These are phyloP conservation scores for Chaetoceros tenuissimus DNA, from an alignment of 108 stramenopile genomes.

Conservation along the genomic window DNA sequence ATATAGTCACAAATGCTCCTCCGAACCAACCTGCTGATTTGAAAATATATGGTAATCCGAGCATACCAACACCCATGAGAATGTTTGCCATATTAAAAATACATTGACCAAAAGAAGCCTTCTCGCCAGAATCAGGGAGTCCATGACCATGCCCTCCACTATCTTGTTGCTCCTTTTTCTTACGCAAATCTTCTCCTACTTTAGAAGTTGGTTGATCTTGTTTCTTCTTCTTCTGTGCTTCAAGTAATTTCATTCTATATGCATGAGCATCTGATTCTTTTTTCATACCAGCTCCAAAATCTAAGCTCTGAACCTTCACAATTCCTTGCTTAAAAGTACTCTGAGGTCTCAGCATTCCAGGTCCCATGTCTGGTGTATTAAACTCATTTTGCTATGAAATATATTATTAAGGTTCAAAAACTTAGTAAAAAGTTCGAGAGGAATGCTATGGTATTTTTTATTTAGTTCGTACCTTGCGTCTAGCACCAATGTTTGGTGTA, in stretches of 20 bases:
- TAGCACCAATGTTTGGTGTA: constrained; percentile 12
- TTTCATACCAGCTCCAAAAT: not conserved
- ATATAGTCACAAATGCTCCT: constrained; percentile 37
- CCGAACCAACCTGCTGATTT: constrained; percentile 54
- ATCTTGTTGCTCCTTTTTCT: constrained; percentile 19
- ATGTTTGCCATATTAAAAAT: constrained; percentile 74
- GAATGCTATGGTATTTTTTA: no score
- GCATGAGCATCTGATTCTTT: constrained; percentile 28
- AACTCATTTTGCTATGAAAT: not conserved
- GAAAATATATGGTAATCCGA: constrained; percentile 61
- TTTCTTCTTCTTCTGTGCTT: constrained; percentile 18
- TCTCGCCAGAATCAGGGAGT: constrained; percentile 15
- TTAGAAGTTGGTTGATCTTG: not conserved
- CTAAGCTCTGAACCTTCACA: not conserved
- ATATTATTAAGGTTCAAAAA: not conserved
- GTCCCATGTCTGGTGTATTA: constrained; percentile 15
- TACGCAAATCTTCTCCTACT: constrained; percentile 15
- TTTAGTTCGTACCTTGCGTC: constrained; percentile 17
- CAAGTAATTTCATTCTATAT: constrained; percentile 44
- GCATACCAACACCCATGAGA: constrained; percentile 73
- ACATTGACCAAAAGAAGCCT: constrained; percentile 49
- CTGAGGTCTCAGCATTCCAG: constrained; percentile 22
- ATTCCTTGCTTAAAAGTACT: constrained; percentile 10
- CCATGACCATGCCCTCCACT: constrained; percentile 1
- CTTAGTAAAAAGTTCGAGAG: no score